A percentile compares a stretch with the other conserved stretches of the same genome.
These are phyloP conservation scores for Mycocentrospora acerina DNA, from an alignment of 2,329 filamentous ascomycete genomes.

Conservation along the genomic window DNA sequence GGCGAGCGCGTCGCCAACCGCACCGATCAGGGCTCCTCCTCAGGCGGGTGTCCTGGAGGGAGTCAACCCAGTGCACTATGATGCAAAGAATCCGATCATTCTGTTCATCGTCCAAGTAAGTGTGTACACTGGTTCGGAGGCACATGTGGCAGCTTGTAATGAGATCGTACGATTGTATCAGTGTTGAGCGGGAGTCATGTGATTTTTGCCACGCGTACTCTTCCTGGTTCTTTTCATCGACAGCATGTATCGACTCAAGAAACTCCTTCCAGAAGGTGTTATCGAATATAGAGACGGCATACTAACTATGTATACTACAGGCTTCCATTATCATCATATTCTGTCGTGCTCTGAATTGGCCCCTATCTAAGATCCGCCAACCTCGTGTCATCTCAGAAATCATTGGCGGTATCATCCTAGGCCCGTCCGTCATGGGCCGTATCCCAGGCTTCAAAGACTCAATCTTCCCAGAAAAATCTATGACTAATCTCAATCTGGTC, in stretches of 20 bases:
- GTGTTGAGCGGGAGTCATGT: background rate
- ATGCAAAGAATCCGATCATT: conserved; percentile 70
- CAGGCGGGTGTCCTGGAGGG: conserved; percentile 74
- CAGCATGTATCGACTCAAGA: background rate
- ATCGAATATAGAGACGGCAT: background rate
- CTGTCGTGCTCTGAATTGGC: conserved; percentile 73
- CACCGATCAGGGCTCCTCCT: conserved; percentile 39
- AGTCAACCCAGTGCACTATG: conserved; percentile 67
- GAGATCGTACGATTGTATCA: background rate
- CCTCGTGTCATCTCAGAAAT: conserved; percentile 84
- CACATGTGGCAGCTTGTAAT: too few relatives aligned
- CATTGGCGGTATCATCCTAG: conserved; percentile 79
- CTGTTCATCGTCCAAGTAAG: conserved; percentile 74
- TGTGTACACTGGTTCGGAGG: too few relatives aligned
- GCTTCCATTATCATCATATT: conserved; percentile 73
- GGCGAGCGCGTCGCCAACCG: conserved; percentile 22
- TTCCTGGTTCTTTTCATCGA: background rate
- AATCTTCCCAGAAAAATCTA: conserved; percentile 76
- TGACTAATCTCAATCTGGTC: conserved; percentile 73
- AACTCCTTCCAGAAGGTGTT: background rate
- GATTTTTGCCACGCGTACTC: background rate
- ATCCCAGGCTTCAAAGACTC: conserved; percentile 74
- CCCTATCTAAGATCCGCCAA: conserved; percentile 74
- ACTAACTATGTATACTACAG: conserved; percentile 43
- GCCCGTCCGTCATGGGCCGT: conserved; percentile 83